Percentiles rank a stretch among this genome's conserved stretches.
Conservation (phyloP, 73 alveolate species). For the Loxodes magnus region DNA sequence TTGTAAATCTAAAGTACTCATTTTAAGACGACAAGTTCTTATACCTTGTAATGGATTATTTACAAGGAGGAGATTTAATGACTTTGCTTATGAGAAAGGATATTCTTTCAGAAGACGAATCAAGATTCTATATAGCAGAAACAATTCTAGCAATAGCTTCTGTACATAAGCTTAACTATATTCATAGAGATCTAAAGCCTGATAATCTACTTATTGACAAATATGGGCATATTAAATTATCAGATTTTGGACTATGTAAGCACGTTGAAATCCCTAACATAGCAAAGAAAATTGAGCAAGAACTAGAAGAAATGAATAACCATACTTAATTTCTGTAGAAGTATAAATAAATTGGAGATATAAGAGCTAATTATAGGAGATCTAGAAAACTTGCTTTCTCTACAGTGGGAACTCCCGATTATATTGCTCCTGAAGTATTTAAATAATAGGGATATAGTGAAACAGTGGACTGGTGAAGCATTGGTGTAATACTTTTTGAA, state of each 20-base stretch:
- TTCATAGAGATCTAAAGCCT: slow-evolving; percentile 79
- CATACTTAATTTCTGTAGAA: slow-evolving; percentile 14
- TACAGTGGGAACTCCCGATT: slow-evolving; percentile 94
- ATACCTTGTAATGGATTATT: slow-evolving; percentile 41
- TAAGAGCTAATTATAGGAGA: not conserved
- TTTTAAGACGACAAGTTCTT: slow-evolving; percentile 36
- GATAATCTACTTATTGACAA: slow-evolving; percentile 63
- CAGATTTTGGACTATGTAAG: slow-evolving; percentile 49
- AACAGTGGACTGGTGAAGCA: slow-evolving; percentile 88
- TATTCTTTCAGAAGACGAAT: slow-evolving; percentile 71
- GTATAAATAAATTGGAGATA: slow-evolving; percentile 1
- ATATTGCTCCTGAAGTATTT: slow-evolving; percentile 97
- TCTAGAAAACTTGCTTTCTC: slow-evolving; percentile 27
- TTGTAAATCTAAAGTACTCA: slow-evolving; percentile 32
- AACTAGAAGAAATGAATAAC: too few relatives aligned
- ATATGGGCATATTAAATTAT: slow-evolving; percentile 67
- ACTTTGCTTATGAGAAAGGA: slow-evolving; percentile 75
- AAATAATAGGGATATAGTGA: slow-evolving; percentile 62
- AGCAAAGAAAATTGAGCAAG: too few relatives aligned
- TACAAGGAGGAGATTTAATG: slow-evolving; percentile 56
- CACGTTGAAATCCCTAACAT: slow-evolving; percentile 20
- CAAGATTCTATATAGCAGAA: slow-evolving; percentile 72
- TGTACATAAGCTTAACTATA: slow-evolving; percentile 72
- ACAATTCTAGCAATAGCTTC: slow-evolving; percentile 71
- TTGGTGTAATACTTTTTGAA: slow-evolving; percentile 78